Evolutionary conservation across 768 basidiomycete genomes (phyloP).

Genomic region (Psilocybe cyanescens): DNA sequence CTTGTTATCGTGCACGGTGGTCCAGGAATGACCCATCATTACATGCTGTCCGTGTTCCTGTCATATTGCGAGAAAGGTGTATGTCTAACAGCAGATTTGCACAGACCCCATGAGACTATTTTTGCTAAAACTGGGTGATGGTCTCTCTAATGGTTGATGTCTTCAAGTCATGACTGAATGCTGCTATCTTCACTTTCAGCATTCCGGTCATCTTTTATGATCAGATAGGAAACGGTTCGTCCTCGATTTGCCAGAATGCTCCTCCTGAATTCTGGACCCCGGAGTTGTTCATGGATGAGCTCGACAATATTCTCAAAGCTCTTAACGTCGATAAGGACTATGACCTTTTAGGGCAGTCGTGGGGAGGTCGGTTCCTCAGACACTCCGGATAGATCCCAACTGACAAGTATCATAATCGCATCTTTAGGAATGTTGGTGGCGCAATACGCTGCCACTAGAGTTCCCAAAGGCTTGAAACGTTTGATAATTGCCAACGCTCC

Average conservation of each 20-base stretch:
- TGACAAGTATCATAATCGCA: neutral
- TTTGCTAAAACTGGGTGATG: conserved; percentile 17
- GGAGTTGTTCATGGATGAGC: conserved; percentile 55
- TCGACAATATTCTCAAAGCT: conserved; percentile 47
- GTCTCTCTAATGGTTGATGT: too few relatives aligned
- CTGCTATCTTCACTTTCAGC: conserved; percentile 31
- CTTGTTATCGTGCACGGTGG: conserved; percentile 58
- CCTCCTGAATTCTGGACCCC: conserved; percentile 56
- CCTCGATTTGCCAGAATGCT: conserved; percentile 56
- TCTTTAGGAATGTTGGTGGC: conserved; percentile 23
- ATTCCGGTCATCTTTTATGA: conserved; percentile 61
- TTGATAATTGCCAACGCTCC: conserved; percentile 36
- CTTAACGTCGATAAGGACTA: conserved; percentile 48
- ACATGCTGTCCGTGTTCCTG: conserved; percentile 34
- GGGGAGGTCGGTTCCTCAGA: conserved; percentile 27
- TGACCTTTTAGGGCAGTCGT: conserved; percentile 54
- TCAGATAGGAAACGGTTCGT: conserved; percentile 55
- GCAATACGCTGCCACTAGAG: conserved; percentile 20
- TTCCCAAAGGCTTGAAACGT: conserved; percentile 24
- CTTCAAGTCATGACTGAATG: neutral
- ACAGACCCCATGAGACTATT: conserved; percentile 18
- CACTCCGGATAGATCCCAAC: neutral
- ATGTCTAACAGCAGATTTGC: neutral
- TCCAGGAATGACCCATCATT: conserved; percentile 49
- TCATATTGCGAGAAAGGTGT: neutral